Percentiles rank a stretch among this genome's conserved stretches.
phyloP scores from a whole-genome alignment of 768 basidiomycete species.

The Amanita pseudoporphyria region DNA sequence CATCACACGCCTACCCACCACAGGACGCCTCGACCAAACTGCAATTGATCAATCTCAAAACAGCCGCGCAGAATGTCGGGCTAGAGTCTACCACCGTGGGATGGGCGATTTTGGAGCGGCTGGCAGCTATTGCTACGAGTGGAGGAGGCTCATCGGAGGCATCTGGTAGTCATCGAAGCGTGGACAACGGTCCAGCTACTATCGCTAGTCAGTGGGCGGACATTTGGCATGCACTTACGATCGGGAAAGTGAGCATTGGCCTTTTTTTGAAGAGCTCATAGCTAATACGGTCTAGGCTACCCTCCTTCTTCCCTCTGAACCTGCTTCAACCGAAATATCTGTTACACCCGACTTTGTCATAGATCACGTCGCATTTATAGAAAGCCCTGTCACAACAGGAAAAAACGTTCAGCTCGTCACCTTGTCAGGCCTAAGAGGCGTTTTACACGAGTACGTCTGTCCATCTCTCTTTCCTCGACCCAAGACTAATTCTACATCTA shows the following conservation, averaged over 20 bases:
- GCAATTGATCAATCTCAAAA: slow-evolving; percentile 33
- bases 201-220: slow-evolving; percentile 66
- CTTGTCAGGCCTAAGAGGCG: slow-evolving; percentile 76
- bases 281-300: slow-evolving; percentile 44
- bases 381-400: slow-evolving; percentile 22
- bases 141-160: too few species aligned
- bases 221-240: slow-evolving; percentile 53
- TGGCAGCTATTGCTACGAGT: too few species aligned
- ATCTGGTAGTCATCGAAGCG: too few species aligned
- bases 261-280: background rate
- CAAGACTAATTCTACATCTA: slow-evolving; percentile 13
- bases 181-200: slow-evolving; percentile 15
- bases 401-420: slow-evolving; percentile 49
- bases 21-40: too few species aligned
- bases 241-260: slow-evolving; percentile 48
- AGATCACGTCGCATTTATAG: slow-evolving; percentile 73
- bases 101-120: slow-evolving; percentile 69
- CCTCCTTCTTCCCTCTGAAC: slow-evolving; percentile 68
- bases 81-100: slow-evolving; percentile 57
- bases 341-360: slow-evolving; percentile 69
- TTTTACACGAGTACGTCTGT: slow-evolving; percentile 44
- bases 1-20: background rate
- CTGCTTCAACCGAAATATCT: slow-evolving; percentile 24
- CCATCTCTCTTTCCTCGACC: background rate
- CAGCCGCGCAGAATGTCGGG: slow-evolving; percentile 59